Evolutionary conservation across 768 basidiomycete species (phyloP), one percentile per base, ranked within the genome.

Genomic region (Lepiota brunneoincarnata): DNA sequence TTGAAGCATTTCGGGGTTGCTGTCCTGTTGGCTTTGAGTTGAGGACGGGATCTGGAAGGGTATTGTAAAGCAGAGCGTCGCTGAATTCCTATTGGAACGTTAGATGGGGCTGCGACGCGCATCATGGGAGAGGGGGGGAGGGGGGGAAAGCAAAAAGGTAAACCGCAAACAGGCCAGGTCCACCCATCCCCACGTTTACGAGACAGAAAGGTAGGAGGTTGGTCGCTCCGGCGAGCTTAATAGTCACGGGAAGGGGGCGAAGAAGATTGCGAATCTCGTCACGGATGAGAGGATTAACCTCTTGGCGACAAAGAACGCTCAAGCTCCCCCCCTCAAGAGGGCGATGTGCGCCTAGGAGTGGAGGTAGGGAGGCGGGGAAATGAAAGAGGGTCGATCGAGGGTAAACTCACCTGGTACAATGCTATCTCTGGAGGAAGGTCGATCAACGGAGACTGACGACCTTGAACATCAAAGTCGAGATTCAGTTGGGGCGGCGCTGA

Each of bases 401-500:
- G 55, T 18, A 44, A 41, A 61, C 71, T 65, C 58, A 70, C 71
- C 66, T 69, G 70, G 61, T 64, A 69, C 58, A 69, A 60, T 36
- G 65, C 64, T 58, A 63, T 54, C 56, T 69, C 69, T 60, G 69
- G 65, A 55, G 67, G 63, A 35, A 66, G 53, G 56, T 65, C 68
- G 39, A 63, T 45, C 28, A 58, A 58, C 54, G 56, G 63, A 63
- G 47, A 59, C 41, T 38, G 59, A 51, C n/a, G 59, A 58, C 46
- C 59, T 58, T 46, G 38, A 34, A 41, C 17, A 49, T 51, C 57
- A 44, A 54, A 41, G n/a, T 12, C 40, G 36, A 31, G 28, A 24
- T 37, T 43, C 7, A 9, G 31, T 4, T 31, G 31, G 11, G 31
- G 31, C 7, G 31, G 7, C 7, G 31, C 7, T 45, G 55, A 34